Base-by-base conservation (phyloP, 345 rosid genomes). In the Iberis pinnata region DNA sequence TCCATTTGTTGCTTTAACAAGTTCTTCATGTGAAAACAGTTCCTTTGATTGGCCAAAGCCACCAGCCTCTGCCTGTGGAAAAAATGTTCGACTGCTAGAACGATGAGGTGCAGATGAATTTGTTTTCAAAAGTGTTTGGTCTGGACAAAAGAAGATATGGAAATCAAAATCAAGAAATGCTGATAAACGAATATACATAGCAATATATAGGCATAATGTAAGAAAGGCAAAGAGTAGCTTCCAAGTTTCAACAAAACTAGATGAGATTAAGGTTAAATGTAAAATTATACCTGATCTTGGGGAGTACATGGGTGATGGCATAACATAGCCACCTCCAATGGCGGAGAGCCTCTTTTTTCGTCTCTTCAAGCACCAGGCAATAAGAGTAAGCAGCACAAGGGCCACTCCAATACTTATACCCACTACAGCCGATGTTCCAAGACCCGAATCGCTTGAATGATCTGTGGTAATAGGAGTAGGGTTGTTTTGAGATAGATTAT, bases 21-120 rank as follows among this genome's bases (percentile, higher is more conserved):
- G 77, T 57, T 90, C 90, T 67, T 84, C 95, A 71, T 75, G 80
- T 0, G 84, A 64, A 71, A 82, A 90, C 49, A 69, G 70, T 57
- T 87, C 60, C 73, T 76, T 81, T 1, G 98, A 90, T 52, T 84
- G 78, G 50, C 92, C 87, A 48, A 87, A 70, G 52, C 85, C 89
- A 17, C 88, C 75, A 1, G 82, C 77, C 39, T 76, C 82, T 46
- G 80, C 61, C 5, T 76, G 76, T 31, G 86, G 74, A 65, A 65
- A 58, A 38, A 60, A 58, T 36, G 59, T 63, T 18, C 62, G 87
- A 59, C 76, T 76, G 51, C 85, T 75, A 22, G 89, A 73, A 58
- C 84, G 74, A 72, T 76, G 70, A 52, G 82, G 95, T 13, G 83
- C 84, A 1, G 98, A 73, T 10, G 95, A 79, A 9, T 75, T 70